Base-by-base conservation (phyloP, 176 grass and related monocot genomes). In the Triticum timopheevii region DNA sequence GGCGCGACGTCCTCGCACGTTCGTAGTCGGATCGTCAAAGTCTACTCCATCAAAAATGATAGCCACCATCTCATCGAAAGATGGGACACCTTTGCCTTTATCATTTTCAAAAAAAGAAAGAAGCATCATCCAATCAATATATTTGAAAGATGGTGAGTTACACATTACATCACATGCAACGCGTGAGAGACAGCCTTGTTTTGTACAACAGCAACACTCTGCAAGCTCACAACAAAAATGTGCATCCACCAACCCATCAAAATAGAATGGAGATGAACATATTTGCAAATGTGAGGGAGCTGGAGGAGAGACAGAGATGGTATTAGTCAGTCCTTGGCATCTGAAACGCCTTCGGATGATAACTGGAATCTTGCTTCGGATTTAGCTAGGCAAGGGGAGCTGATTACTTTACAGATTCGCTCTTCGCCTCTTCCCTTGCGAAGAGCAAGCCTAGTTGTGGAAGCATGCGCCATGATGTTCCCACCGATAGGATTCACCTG, bases 381-480 rank as follows among this genome's bases (percentile, higher is more conserved):
- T 87, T 97, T 91, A 77, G 93, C 95, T 12, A 97, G 81, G 67
- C 93, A 97, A 65, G 95, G 95, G 35, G 95, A 97, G 82, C 93
- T 97, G 82, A 95, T 89, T 81, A 95, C 91, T 94, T 95, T 92
- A 65, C 93, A 94, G 38, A 94, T 92, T 66, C 90, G 76, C 85
- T 99, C 97, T 52, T 96, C 92, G 19, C 89, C 97, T 87, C 97
- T 85, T 89, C 97, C 97, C 72, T 99, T 99, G 50, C 97, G 90
- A 77, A 96, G 82, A 88, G 94, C 88, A 72, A 98, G 92, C 93
- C 93, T 96, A 78, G 93, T 95, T 62, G 90, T 93, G 66, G 97
- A 96, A 88, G 97, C 97, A 88, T 99, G 97, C 4, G 97, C 97
- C 94, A 96, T 99, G 66, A 99, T 99, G 67, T 99, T 99, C 69